These are phyloP conservation scores for Mycosarcoma maydis DNA, from an alignment of 1,284 basidiomycete species.

Conservation along the genomic window DNA sequence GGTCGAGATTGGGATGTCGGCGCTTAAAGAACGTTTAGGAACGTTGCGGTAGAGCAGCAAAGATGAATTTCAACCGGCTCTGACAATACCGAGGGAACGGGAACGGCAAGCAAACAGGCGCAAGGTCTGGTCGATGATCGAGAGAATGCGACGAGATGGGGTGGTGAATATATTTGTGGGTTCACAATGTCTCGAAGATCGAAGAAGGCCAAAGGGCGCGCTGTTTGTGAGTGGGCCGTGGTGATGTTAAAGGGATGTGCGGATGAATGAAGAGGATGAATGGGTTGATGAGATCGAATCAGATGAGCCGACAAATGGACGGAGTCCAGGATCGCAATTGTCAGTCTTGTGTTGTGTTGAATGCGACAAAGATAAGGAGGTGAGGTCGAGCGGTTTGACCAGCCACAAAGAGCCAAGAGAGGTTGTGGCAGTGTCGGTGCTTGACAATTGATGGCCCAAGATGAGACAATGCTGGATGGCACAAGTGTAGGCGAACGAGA, in stretches of 20 bases:
- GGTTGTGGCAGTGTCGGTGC: background rate
- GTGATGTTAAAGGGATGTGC: background rate
- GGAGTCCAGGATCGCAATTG: too few relatives aligned
- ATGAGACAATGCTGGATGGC: background rate
- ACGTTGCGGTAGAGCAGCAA: background rate
- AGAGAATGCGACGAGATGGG: background rate
- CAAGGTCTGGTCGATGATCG: too few relatives aligned
- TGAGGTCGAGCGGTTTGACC: background rate
- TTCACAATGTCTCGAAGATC: background rate
- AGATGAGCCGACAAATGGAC: too few relatives aligned
- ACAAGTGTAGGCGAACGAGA: background rate
- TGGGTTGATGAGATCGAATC: background rate
- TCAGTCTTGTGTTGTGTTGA: too few relatives aligned
- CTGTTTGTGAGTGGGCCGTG: background rate
- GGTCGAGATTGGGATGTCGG: background rate
- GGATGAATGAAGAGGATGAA: background rate
- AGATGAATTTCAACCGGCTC: slow-evolving; percentile 7
- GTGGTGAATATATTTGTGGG: background rate
- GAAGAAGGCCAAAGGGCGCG: slow-evolving; percentile 6
- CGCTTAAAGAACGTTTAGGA: background rate
- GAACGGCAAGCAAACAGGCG: too few relatives aligned
- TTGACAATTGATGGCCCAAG: background rate
- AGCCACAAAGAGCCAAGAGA: background rate
- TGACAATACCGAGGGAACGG: background rate
- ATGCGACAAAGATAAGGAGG: too few relatives aligned